These are phyloP conservation scores for Calocybe indica DNA, from an alignment of 768 basidiomycete species.

Conservation along the genomic window DNA sequence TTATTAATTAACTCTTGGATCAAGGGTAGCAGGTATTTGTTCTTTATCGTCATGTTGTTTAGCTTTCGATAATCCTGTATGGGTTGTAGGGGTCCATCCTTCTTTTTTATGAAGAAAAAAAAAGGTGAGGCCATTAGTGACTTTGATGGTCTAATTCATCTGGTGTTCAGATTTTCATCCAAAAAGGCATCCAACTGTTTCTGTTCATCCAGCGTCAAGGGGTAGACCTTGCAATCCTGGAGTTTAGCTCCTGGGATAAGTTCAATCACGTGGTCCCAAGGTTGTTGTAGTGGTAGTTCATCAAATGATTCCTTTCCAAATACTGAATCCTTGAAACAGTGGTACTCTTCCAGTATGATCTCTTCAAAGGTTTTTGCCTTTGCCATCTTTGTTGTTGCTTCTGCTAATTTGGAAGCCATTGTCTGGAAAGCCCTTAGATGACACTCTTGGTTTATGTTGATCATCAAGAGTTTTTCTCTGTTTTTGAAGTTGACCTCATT, in stretches of 20 bases:
- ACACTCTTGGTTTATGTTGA: no score
- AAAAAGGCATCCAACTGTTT: constrained; percentile 19
- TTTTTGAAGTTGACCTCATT: no score
- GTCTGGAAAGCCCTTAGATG: background rate
- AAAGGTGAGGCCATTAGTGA: constrained; percentile 16
- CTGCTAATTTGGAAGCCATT: background rate
- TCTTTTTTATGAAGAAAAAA: constrained; percentile 21
- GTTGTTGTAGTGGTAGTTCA: constrained; percentile 19
- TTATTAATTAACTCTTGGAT: constrained; percentile 21
- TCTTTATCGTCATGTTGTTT: constrained; percentile 24
- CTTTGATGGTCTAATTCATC: constrained; percentile 17
- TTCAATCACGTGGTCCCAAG: constrained; percentile 31
- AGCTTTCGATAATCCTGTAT: constrained; percentile 25
- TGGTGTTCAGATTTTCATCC: constrained; percentile 19
- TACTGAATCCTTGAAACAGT: constrained; percentile 4
- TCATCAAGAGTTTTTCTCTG: no score
- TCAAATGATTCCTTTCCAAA: constrained; percentile 14
- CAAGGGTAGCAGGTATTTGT: constrained; percentile 24
- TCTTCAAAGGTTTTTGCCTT: constrained; percentile 5
- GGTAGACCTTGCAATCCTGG: constrained; percentile 26
- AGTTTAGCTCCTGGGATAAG: constrained; percentile 21
- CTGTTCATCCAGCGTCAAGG: constrained; percentile 23
- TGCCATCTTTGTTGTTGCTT: background rate
- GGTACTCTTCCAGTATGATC: constrained; percentile 1
- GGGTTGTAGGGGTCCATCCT: constrained; percentile 15